Evolutionary conservation across 2,329 filamentous ascomycete species (phyloP).

Genomic region (Pestalotiopsis sp.): DNA sequence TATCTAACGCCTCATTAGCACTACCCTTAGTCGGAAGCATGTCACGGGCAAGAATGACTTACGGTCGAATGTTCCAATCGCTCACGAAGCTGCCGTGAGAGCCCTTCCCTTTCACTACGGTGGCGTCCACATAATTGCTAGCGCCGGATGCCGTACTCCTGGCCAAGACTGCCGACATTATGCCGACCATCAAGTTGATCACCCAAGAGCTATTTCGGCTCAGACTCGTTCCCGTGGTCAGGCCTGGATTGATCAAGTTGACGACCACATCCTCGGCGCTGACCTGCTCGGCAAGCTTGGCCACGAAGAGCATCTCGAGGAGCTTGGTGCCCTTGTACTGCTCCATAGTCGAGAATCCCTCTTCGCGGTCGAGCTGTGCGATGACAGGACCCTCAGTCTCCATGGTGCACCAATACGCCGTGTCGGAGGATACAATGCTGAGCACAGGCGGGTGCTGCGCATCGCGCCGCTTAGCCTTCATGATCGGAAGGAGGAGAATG

Average conservation of each 20-base stretch:
- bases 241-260: constrained; percentile 22
- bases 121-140: constrained; percentile 19
- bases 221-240: constrained; percentile 15
- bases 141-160: neutral
- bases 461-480: constrained; percentile 3
- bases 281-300: constrained; percentile 47
- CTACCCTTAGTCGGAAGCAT: neutral
- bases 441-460: constrained; percentile 17
- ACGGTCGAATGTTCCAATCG: constrained; percentile 19
- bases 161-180: neutral
- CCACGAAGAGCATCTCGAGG: constrained; percentile 81
- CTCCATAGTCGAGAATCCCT: constrained; percentile 44
- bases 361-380: constrained; percentile 40
- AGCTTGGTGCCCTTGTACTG: constrained; percentile 24
- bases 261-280: constrained; percentile 18
- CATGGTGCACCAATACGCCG: constrained; percentile 8
- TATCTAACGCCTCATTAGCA: constrained; percentile 16
- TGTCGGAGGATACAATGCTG: constrained; percentile 17
- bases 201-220: constrained; percentile 6
- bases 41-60: neutral
- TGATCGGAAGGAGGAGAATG: constrained; percentile 5
- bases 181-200: neutral
- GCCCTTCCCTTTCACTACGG: constrained; percentile 16
- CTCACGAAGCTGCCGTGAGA: constrained; percentile 16
- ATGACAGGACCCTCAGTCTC: constrained; percentile 15